These are phyloP conservation scores for Cinchona pubescens DNA, from an alignment of 257 asterid species.

Conservation along the genomic window DNA sequence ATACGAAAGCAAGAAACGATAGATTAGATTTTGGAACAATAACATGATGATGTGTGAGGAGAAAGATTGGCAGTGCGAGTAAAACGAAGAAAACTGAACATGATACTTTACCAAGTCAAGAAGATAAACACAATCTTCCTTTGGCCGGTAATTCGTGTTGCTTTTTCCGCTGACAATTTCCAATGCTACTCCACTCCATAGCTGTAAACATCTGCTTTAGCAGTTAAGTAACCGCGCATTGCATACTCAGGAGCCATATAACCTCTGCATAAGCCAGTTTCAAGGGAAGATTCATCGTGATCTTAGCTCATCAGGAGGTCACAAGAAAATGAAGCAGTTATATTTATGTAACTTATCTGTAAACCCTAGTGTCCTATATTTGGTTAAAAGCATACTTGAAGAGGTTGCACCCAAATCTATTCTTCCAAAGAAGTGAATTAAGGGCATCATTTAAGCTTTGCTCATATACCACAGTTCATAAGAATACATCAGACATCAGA, in stretches of 20 bases:
- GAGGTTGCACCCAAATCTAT: background rate
- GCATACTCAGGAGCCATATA: constrained; percentile 99
- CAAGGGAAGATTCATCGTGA: background rate
- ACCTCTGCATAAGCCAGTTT: constrained; percentile 53
- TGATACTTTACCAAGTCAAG: constrained; percentile 71
- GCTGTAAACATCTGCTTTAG: constrained; percentile 90
- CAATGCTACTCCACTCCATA: constrained; percentile 89
- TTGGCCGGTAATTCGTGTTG: constrained; percentile 78
- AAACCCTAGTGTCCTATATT: no score
- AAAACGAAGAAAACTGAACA: background rate
- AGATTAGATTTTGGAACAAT: no score
- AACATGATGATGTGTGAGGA: background rate
- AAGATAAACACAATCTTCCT: constrained; percentile 70
- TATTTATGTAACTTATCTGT: background rate
- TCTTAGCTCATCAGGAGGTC: background rate
- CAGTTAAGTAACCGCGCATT: constrained; percentile 76
- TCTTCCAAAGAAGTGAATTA: background rate
- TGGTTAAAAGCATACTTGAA: no score
- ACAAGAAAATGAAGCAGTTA: background rate
- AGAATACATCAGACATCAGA: no score
- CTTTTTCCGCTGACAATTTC: constrained; percentile 88
- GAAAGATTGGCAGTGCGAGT: background rate
- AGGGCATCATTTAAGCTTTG: background rate
- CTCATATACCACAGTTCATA: background rate
- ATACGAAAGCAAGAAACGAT: background rate